Conservation (phyloP, 2,329 filamentous ascomycete species). For the Pseudogymnoascus pannorum region DNA sequence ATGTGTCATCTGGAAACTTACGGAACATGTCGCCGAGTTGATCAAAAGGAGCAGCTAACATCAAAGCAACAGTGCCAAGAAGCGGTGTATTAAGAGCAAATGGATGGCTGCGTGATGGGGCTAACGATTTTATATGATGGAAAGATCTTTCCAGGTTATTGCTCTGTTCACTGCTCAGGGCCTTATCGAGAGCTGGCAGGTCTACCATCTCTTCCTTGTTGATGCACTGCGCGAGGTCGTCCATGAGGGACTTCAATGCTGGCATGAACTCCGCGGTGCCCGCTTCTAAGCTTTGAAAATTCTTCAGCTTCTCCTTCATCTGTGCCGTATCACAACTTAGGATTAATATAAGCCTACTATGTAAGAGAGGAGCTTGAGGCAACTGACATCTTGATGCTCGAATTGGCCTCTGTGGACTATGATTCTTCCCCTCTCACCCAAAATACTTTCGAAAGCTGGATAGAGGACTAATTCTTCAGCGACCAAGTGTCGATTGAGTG, state of each 20-base stretch:
- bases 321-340: conserved; percentile 20
- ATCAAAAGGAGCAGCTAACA: conserved; percentile 52
- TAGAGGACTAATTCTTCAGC: conserved; percentile 45
- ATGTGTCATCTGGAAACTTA: conserved; percentile 42
- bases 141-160: neutral
- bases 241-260: conserved; percentile 38
- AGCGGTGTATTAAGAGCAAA: conserved; percentile 31
- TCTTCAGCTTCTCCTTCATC: conserved; percentile 44
- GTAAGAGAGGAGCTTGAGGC: neutral
- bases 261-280: conserved; percentile 36
- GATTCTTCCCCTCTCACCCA: conserved; percentile 36
- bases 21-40: conserved; percentile 46
- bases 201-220: neutral
- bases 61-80: conserved; percentile 46
- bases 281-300: conserved; percentile 40
- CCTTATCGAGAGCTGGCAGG: neutral
- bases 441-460: conserved; percentile 43
- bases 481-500: conserved; percentile 41
- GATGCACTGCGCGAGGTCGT: conserved; percentile 39
- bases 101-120: neutral
- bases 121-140: neutral
- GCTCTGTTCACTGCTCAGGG: neutral
- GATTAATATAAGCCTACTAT: neutral
- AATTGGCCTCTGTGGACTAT: conserved; percentile 41
- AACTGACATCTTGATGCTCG: conserved; percentile 37